Conservation (phyloP, 768 basidiomycete species). For the Mycena capillaripes region DNA sequence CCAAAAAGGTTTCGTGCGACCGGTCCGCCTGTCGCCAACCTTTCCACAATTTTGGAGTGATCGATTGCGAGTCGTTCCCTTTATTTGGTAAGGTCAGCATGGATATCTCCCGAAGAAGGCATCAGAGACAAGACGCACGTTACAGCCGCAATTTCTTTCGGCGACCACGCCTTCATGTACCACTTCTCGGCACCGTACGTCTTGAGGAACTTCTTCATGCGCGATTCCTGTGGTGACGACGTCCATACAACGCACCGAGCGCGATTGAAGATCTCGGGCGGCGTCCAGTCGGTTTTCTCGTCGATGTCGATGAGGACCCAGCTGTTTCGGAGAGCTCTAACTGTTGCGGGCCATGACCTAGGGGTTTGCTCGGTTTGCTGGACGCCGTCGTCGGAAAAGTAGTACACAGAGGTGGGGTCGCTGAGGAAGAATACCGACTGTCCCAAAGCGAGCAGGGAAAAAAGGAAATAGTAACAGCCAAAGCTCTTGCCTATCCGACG, state of each 20-base stretch:
- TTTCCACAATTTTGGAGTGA: not conserved
- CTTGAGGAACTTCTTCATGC: conserved; percentile 7
- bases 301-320: conserved; percentile 29
- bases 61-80: conserved; percentile 15
- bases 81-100: conserved; percentile 14
- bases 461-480: conserved; percentile 22
- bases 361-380: not conserved
- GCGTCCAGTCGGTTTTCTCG: conserved; percentile 6
- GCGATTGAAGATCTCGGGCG: not conserved
- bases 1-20: conserved; percentile 19
- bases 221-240: conserved; percentile 8
- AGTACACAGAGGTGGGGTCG: not conserved
- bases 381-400: conserved; percentile 23
- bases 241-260: conserved; percentile 24
- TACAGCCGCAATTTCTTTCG: conserved; percentile 19
- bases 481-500: conserved; percentile 18
- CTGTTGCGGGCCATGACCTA: not conserved
- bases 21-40: conserved; percentile 11
- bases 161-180: conserved; percentile 25
- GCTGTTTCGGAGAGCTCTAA: conserved; percentile 7
- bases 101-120: not conserved
- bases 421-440: conserved; percentile 22
- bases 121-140: conserved; percentile 5
- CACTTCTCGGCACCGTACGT: conserved; percentile 2
- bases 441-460: conserved; percentile 18